Percentiles rank a stretch among this genome's conserved stretches.
phyloP scores from a whole-genome alignment of 106 monocot genomes.

The Triglochin maritima region DNA sequence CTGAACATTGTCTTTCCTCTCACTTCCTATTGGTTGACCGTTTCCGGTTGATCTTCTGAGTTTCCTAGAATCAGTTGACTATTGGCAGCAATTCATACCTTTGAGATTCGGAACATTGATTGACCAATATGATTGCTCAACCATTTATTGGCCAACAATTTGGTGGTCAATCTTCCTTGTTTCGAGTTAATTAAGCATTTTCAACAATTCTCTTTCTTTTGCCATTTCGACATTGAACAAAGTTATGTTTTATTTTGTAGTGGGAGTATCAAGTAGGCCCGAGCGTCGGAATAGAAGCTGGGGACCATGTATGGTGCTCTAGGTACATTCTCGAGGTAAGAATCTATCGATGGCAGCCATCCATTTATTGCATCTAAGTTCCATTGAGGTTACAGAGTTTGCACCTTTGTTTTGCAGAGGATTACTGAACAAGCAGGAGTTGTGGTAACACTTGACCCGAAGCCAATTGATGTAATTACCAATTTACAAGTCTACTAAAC shows the following conservation, averaged over 20 bases:
- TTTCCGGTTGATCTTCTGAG: too few relatives aligned
- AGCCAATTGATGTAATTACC: constrained; percentile 60
- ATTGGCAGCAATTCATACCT: neutral
- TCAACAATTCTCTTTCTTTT: neutral
- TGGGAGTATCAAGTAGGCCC: constrained; percentile 89
- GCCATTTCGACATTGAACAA: neutral
- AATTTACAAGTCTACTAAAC: too few relatives aligned
- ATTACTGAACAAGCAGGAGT: constrained; percentile 82
- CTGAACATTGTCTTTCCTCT: neutral
- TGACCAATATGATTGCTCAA: neutral
- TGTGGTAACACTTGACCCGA: constrained; percentile 75
- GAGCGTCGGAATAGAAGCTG: constrained; percentile 64
- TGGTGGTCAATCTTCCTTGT: too few relatives aligned
- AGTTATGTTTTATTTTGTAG: constrained; percentile 18
- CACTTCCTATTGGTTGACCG: neutral
- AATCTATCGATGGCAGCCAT: neutral
- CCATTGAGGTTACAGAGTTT: neutral
- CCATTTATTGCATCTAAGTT: neutral
- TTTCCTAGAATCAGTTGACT: neutral
- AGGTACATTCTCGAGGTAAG: constrained; percentile 68
- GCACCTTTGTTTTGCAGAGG: constrained; percentile 30
- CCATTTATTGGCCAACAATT: too few relatives aligned
- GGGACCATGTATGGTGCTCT: constrained; percentile 59
- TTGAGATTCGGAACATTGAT: neutral
- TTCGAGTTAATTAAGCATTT: neutral